A percentile compares a stretch with the other conserved stretches of the same genome.
Conservation (phyloP, 108 stramenopile genomes). For the Stephanodiscus minutulus region DNA sequence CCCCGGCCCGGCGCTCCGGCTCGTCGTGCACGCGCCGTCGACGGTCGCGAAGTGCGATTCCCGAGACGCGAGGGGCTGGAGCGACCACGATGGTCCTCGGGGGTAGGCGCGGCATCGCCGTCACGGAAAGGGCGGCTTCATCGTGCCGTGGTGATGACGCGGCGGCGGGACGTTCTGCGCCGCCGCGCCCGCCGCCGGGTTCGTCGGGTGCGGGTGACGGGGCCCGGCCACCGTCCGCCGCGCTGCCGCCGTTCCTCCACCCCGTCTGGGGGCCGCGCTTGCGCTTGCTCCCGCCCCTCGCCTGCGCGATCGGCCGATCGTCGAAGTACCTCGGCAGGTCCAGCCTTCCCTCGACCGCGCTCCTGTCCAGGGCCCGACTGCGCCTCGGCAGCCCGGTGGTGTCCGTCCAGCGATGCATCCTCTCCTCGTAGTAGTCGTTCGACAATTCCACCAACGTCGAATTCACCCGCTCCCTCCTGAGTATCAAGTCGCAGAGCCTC, state of each 20-base stretch:
- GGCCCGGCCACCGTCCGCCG: constrained; percentile 12
- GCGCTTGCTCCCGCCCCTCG: constrained; percentile 44
- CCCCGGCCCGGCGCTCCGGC: too few relatives aligned
- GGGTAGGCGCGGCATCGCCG: neutral
- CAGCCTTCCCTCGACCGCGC: constrained; percentile 39
- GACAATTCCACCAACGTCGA: constrained; percentile 54
- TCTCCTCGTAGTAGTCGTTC: constrained; percentile 70
- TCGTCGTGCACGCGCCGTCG: too few relatives aligned
- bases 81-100: constrained; percentile 47
- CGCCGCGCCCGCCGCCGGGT: neutral
- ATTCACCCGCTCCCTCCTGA: constrained; percentile 71
- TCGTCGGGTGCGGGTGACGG: constrained; percentile 9
- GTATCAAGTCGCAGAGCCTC: constrained; percentile 60
- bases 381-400: constrained; percentile 64
- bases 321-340: constrained; percentile 65
- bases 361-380: constrained; percentile 33
- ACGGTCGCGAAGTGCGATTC: too few relatives aligned
- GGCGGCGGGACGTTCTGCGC: neutral
- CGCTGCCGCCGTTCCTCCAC: neutral
- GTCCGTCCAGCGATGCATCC: constrained; percentile 64
- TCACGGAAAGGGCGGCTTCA: constrained; percentile 4
- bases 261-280: constrained; percentile 14
- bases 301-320: constrained; percentile 38
- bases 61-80: constrained; percentile 70
- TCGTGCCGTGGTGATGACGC: neutral